A percentile compares a stretch with the other conserved stretches of the same genome.
These are phyloP conservation scores for Neofusicoccum kwambonambiense DNA, from an alignment of 2,329 filamentous ascomycete species.

Conservation along the genomic window DNA sequence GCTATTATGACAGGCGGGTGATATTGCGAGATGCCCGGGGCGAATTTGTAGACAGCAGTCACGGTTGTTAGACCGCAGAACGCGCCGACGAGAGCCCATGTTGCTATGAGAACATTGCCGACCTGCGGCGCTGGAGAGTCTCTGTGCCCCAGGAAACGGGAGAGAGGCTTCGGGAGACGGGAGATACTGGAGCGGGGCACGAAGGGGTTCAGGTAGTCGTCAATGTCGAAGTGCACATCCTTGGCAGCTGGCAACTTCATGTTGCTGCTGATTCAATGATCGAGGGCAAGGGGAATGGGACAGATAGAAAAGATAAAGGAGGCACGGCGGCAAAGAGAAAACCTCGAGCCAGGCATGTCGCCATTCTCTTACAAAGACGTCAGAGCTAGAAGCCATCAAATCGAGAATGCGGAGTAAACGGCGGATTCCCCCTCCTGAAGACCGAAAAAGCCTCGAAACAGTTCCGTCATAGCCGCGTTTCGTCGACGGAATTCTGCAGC, in stretches of 20 bases:
- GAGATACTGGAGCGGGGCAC: constrained; percentile 66
- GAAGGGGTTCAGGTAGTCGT: constrained; percentile 70
- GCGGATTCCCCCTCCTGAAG: background rate
- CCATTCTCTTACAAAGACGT: background rate
- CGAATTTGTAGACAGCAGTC: constrained; percentile 43
- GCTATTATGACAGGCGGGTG: constrained; percentile 47
- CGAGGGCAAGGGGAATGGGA: background rate
- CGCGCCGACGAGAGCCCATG: constrained; percentile 45
- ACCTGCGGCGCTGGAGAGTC: constrained; percentile 38
- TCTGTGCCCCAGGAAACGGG: constrained; percentile 61
- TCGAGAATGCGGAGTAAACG: constrained; percentile 2
- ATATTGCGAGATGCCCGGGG: constrained; percentile 34
- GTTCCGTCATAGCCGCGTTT: background rate
- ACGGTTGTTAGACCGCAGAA: constrained; percentile 45
- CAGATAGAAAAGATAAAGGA: background rate
- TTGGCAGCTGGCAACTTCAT: constrained; percentile 12
- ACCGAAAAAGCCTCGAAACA: background rate
- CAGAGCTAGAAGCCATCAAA: background rate
- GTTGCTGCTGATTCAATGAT: background rate
- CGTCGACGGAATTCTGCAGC: background rate
- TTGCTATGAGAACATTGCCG: constrained; percentile 41
- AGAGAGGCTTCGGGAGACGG: constrained; percentile 62
- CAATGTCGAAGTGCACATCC: constrained; percentile 66
- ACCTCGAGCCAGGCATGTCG: background rate
- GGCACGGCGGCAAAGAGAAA: background rate